phyloP scores from a whole-genome alignment of 495 filamentous ascomycete species.

The Trichocladium antarcticum region DNA sequence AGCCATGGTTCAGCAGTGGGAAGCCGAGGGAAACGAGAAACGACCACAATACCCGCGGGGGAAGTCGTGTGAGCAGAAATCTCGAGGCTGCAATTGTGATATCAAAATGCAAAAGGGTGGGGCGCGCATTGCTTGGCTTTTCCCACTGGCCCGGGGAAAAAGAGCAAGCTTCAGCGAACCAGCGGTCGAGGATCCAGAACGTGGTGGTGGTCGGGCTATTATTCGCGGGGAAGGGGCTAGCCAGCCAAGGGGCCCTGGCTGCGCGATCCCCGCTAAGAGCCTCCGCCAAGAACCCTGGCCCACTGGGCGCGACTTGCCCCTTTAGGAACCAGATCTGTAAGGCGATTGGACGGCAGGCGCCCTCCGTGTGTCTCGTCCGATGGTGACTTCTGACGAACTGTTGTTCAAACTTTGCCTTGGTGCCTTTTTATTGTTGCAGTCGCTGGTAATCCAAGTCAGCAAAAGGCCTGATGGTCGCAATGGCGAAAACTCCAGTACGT shows the following conservation, averaged over 20 bases:
- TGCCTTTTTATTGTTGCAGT: neutral
- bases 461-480: too few relatives aligned
- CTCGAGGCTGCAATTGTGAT: neutral
- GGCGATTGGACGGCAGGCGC: neutral
- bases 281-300: neutral
- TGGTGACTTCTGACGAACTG: neutral
- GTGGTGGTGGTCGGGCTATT: conserved; percentile 1
- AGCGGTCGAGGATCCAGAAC: conserved; percentile 7
- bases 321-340: neutral
- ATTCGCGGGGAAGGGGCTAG: conserved; percentile 16
- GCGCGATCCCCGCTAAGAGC: neutral
- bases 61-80: too few relatives aligned
- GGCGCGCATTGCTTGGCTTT: neutral
- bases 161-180: conserved; percentile 4
- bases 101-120: too few relatives aligned
- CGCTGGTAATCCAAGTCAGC: neutral
- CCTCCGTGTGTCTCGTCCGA: neutral
- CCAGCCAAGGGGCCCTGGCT: neutral
- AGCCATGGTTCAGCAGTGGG: too few relatives aligned
- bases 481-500: too few relatives aligned
- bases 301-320: neutral
- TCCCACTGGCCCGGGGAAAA: neutral
- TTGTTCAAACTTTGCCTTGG: too few relatives aligned
- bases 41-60: too few relatives aligned
- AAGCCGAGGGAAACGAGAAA: neutral